phyloP scores from a whole-genome alignment of 2,329 filamentous ascomycete genomes.

The Reticulascus tulasneorum region DNA sequence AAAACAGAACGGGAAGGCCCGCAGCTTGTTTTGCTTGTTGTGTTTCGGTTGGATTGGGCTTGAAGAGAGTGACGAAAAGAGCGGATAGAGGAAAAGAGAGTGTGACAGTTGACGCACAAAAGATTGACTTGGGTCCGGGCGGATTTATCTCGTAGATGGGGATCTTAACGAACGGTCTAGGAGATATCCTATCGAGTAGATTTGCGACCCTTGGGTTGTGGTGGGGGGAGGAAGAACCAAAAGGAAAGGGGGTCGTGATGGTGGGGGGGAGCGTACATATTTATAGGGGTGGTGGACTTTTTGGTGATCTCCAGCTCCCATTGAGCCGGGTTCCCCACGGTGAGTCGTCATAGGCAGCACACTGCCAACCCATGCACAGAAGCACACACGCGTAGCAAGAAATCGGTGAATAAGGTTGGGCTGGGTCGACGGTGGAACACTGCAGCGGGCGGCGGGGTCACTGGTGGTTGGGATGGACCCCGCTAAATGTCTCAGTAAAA shows the following conservation, averaged over 20 bases:
- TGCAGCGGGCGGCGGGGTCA: no score
- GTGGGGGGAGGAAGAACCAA: slow-evolving; percentile 47
- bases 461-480: no score
- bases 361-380: no score
- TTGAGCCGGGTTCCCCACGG: no score
- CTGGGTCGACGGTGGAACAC: no score
- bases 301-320: slow-evolving; percentile 8
- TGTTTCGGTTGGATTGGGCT: slow-evolving; percentile 16
- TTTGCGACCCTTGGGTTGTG: slow-evolving; percentile 57
- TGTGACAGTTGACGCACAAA: slow-evolving; percentile 35
- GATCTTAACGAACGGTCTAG: slow-evolving; percentile 43
- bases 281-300: slow-evolving; percentile 25
- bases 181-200: slow-evolving; percentile 46
- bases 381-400: no score
- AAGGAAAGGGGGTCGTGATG: slow-evolving; percentile 18
- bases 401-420: no score
- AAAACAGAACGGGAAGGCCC: slow-evolving; percentile 25
- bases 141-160: slow-evolving; percentile 37
- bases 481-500: no score
- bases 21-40: slow-evolving; percentile 10
- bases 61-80: slow-evolving; percentile 53
- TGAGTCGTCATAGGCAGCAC: no score
- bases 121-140: slow-evolving; percentile 52
- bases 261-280: slow-evolving; percentile 23
- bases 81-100: slow-evolving; percentile 24